Evolutionary conservation across 208 protist genomes (phyloP).

Genomic region (Trypanosoma mega): DNA sequence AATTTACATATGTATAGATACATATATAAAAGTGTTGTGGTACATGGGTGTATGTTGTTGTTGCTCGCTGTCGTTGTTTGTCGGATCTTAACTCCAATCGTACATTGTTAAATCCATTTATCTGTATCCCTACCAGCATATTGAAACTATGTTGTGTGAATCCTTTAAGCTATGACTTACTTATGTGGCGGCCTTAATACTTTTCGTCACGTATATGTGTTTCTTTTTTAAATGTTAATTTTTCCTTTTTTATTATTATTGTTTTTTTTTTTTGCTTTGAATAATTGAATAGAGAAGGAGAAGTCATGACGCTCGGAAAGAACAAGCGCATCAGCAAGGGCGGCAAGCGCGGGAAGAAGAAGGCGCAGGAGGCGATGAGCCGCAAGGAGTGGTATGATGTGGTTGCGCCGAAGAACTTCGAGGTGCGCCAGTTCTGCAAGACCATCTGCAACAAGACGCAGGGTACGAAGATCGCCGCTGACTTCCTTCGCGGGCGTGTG

Average conservation of each 20-base stretch:
- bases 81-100: too few relatives aligned
- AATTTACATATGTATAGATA: too few relatives aligned
- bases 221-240: not conserved
- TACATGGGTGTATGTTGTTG: too few relatives aligned
- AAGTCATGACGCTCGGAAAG: conserved; percentile 93
- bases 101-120: too few relatives aligned
- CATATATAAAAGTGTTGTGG: not conserved
- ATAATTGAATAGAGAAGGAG: not conserved
- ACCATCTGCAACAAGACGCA: conserved; percentile 97
- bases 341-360: conserved; percentile 94
- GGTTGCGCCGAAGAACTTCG: conserved; percentile 97
- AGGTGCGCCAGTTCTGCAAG: conserved; percentile 94
- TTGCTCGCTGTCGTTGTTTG: too few relatives aligned
- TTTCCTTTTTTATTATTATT: not conserved
- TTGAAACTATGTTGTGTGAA: too few relatives aligned
- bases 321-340: conserved; percentile 96
- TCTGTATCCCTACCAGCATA: too few relatives aligned
- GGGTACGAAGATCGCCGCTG: conserved; percentile 94
- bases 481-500: conserved; percentile 96
- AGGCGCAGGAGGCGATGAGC: conserved; percentile 96
- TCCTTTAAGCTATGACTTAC: too few relatives aligned
- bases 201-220: too few relatives aligned
- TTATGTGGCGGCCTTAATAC: too few relatives aligned
- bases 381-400: conserved; percentile 99
- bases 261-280: not conserved